Evolutionary conservation across 768 basidiomycete genomes (phyloP), one percentile per base, ranked within the genome.

Genomic region (Cystobasidium onofrii): DNA sequence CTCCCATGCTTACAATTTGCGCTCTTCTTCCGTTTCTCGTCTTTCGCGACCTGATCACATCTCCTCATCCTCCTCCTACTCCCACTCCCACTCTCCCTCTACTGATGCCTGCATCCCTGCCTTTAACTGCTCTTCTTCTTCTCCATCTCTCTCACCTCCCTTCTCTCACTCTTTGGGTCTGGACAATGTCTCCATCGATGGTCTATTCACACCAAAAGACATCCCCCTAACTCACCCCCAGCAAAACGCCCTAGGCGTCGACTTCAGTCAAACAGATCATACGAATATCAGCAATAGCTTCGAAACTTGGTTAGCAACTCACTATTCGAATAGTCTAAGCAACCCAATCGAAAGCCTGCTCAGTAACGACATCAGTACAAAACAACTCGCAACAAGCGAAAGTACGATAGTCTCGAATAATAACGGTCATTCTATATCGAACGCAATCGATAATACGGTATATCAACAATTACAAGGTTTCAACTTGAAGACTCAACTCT

Each of bases 381-480:
- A n/a, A 50, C 12, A 50, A 17, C 20, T n/a, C n/a, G 46, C 46
- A 50, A 15, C n/a, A 50, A 20, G 10, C 9, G 46, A 50, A 50
- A 50, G 46, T 50, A 50, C 46, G 12, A 50, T 50, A 15, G 46
- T 50, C 46, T 20, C 12, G 9, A 20, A 50, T n/a, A 50, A 50
- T 20, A 50, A 50, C 46, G 46, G 46, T 50, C 46, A 50, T 12
- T 50, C 46, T 50, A 50, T 50, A 50, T 50, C 46, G 46, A 50
- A 50, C 46, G 46, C 46, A 50, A 60, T 60, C 57, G 57, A 60
- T 34, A 34, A 27, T 20, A 60, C 57, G 33, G 57, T 60, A 34
- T 60, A 15, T 60, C 29, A 34, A 29, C 57, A 60, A 60, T 23
- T 60, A 29, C 57, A 60, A 60, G 57, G 57, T 7, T 60, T 60